phyloP scores from a whole-genome alignment of 108 stramenopile genomes.

The Fistulifera pelliculosa region DNA sequence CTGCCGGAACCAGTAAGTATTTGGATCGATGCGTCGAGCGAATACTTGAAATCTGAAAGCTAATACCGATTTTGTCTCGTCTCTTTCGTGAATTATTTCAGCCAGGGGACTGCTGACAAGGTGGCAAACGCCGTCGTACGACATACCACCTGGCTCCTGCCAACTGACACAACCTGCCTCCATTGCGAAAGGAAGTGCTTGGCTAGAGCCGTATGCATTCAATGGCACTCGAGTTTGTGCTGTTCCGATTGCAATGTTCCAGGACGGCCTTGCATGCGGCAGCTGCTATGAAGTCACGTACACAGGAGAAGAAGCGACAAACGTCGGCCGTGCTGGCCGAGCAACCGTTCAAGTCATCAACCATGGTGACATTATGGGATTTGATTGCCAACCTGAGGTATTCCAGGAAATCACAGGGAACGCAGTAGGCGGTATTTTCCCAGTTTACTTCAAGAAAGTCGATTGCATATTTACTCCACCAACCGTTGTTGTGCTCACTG shows the following conservation, averaged over 20 bases:
- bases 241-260: not conserved
- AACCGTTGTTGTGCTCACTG: not conserved
- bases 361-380: not conserved
- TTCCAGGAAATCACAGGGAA: not conserved
- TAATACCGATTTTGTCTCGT: too few species aligned
- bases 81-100: too few species aligned
- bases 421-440: not conserved
- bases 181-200: too few species aligned
- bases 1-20: too few species aligned
- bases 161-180: too few species aligned
- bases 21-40: too few species aligned
- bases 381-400: not conserved
- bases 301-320: not conserved
- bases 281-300: not conserved
- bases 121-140: too few species aligned
- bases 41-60: too few species aligned
- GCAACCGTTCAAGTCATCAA: slow-evolving; percentile 4
- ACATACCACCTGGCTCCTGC: too few species aligned
- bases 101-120: too few species aligned
- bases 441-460: not conserved
- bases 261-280: not conserved
- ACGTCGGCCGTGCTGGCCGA: not conserved
- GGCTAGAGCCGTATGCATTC: too few species aligned
- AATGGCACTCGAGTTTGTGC: not conserved
- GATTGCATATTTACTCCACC: not conserved